Conservation (phyloP, 2,329 filamentous ascomycete species). For the Apiospora kogelbergensis region DNA sequence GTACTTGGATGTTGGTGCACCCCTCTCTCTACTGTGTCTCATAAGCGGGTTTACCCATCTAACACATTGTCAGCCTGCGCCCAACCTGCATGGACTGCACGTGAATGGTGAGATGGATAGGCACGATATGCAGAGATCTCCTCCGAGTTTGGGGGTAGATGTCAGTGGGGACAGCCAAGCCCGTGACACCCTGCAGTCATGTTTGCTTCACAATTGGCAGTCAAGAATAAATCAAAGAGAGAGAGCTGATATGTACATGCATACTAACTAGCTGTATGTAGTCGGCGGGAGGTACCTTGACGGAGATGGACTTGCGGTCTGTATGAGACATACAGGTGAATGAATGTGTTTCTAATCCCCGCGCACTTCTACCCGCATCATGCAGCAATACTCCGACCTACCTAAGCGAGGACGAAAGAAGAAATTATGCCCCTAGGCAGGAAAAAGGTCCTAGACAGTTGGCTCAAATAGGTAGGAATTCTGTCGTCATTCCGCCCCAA, state of each 20-base stretch:
- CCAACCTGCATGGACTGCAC: not conserved
- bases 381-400: no score
- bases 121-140: not conserved
- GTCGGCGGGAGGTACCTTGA: no score
- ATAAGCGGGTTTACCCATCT: not conserved
- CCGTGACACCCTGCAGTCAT: not conserved
- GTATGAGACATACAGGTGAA: not conserved
- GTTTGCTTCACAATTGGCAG: not conserved
- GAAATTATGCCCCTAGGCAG: not conserved
- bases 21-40: not conserved
- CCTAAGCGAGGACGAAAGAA: not conserved
- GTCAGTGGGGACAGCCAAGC: not conserved
- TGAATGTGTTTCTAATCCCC: not conserved
- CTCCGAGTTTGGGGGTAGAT: not conserved
- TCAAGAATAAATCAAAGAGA: no score
- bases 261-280: no score
- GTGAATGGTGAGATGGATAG: not conserved
- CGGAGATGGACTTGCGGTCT: not conserved
- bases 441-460: not conserved
- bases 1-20: not conserved
- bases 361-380: not conserved
- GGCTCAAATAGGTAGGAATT: not conserved
- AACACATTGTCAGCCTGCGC: not conserved
- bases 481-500: not conserved
- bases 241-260: no score